Percentiles rank a stretch among this genome's conserved stretches.
These are phyloP conservation scores for Dactylellina haptotyla DNA, from an alignment of 2,329 filamentous ascomycete species.

Conservation along the genomic window DNA sequence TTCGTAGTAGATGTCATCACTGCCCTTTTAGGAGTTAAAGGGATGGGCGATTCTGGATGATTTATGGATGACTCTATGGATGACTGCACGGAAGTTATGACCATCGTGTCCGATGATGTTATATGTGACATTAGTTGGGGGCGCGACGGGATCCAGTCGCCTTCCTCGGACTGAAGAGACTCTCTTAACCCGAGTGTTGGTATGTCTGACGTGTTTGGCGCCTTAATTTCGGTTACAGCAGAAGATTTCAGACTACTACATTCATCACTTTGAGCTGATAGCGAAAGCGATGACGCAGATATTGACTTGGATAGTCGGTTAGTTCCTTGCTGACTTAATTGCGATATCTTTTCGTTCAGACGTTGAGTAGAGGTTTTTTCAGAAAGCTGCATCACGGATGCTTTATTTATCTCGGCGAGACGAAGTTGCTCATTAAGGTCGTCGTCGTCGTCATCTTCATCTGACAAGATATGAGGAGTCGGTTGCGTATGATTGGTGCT, in stretches of 20 bases:
- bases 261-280: constrained; percentile 51
- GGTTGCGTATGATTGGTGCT: neutral
- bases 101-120: neutral
- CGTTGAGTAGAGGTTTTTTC: constrained; percentile 94
- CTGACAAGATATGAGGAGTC: constrained; percentile 52
- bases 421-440: constrained; percentile 51
- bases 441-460: constrained; percentile 62
- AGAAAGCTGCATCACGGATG: constrained; percentile 66
- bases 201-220: neutral
- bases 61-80: neutral
- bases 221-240: neutral
- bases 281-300: constrained; percentile 26
- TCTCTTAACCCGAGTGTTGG: too few relatives aligned
- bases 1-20: constrained; percentile 14
- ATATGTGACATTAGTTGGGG: neutral
- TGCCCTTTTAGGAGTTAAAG: constrained; percentile 6
- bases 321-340: constrained; percentile 70
- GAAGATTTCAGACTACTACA: neutral
- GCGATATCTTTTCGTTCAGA: constrained; percentile 89
- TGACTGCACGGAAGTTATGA: too few relatives aligned
- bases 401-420: constrained; percentile 63
- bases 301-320: constrained; percentile 58
- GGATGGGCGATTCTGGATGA: neutral
- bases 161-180: constrained; percentile 42
- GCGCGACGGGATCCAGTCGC: constrained; percentile 47